Percentiles rank a stretch among this genome's conserved stretches.
Evolutionary conservation across 2,329 filamentous ascomycete species (phyloP).

Genomic region (Stenocarpella maydis): DNA sequence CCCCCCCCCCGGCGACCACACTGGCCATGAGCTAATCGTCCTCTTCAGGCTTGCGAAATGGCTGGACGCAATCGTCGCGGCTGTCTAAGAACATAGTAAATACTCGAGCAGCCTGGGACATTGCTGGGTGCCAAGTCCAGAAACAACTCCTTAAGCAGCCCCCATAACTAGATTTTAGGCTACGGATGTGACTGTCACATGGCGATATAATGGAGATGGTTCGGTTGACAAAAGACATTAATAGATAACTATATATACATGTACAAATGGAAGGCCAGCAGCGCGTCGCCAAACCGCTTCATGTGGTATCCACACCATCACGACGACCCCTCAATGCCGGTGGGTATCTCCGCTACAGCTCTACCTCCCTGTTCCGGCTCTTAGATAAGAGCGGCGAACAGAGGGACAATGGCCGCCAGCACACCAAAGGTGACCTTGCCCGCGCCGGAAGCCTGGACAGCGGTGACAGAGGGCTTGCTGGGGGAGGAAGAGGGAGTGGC

Average conservation of each 20-base stretch:
- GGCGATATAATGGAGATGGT: not conserved
- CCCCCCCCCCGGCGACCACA: too few relatives aligned
- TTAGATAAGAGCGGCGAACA: constrained; percentile 34
- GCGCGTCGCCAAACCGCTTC: constrained; percentile 25
- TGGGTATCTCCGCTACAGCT: constrained; percentile 1
- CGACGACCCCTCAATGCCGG: constrained; percentile 1
- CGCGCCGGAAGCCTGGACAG: constrained; percentile 30
- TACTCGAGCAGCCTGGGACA: too few relatives aligned
- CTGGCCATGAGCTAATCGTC: not conserved
- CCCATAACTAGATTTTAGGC: too few relatives aligned
- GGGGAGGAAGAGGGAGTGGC: constrained; percentile 13
- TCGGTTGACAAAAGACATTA: constrained; percentile 25
- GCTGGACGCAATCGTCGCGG: constrained; percentile 45
- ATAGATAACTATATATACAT: constrained; percentile 29
- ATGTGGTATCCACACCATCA: constrained; percentile 24
- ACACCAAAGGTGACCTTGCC: constrained; percentile 34
- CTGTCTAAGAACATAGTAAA: constrained; percentile 30
- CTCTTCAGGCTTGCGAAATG: constrained; percentile 44
- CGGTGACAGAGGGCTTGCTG: not conserved
- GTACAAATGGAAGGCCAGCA: constrained; percentile 26
- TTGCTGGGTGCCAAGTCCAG: too few relatives aligned
- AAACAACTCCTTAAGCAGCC: too few relatives aligned
- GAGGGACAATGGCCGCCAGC: constrained; percentile 33
- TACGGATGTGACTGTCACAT: not conserved
- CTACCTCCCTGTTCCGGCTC: not conserved